These are phyloP conservation scores for Trichosporon coremiiforme DNA, from an alignment of 1,284 basidiomycete species.

Conservation along the genomic window DNA sequence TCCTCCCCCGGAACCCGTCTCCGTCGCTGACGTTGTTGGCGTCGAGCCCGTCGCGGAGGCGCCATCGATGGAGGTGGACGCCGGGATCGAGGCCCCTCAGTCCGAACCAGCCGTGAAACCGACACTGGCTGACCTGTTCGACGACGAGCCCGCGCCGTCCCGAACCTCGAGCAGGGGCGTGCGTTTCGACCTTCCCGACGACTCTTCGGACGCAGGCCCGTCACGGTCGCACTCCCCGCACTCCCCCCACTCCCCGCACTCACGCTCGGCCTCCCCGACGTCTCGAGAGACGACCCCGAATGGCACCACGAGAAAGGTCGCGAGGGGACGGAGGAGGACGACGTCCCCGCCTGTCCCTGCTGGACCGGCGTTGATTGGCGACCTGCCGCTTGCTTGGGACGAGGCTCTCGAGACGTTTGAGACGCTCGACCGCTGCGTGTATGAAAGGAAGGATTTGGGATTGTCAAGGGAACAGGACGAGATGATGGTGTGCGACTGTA, in stretches of 20 bases:
- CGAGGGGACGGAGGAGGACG: background rate
- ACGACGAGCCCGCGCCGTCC: background rate
- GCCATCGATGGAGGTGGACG: background rate
- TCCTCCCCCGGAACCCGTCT: background rate
- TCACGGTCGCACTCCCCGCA: too few species aligned
- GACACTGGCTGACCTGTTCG: background rate
- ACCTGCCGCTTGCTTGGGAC: slow-evolving; percentile 73
- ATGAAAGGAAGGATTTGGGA: slow-evolving; percentile 85
- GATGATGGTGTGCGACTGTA: slow-evolving; percentile 87
- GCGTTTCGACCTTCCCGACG: slow-evolving; percentile 12
- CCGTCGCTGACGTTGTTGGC: too few species aligned
- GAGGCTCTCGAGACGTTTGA: slow-evolving; percentile 74
- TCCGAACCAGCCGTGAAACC: background rate
- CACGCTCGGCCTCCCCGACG: background rate
- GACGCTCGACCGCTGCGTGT: slow-evolving; percentile 76
- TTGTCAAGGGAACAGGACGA: slow-evolving; percentile 83
- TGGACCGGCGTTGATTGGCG: slow-evolving; percentile 63
- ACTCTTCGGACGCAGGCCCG: background rate
- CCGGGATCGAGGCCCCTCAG: too few species aligned
- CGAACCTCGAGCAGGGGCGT: background rate
- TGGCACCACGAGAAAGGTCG: background rate
- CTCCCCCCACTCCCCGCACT: background rate
- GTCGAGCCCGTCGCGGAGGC: too few species aligned
- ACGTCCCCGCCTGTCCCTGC: slow-evolving; percentile 1
- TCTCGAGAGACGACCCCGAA: background rate